Evolutionary conservation across 306 rosid genomes (phyloP), one percentile per base, ranked within the genome.

Genomic region (Neltuma alba): DNA sequence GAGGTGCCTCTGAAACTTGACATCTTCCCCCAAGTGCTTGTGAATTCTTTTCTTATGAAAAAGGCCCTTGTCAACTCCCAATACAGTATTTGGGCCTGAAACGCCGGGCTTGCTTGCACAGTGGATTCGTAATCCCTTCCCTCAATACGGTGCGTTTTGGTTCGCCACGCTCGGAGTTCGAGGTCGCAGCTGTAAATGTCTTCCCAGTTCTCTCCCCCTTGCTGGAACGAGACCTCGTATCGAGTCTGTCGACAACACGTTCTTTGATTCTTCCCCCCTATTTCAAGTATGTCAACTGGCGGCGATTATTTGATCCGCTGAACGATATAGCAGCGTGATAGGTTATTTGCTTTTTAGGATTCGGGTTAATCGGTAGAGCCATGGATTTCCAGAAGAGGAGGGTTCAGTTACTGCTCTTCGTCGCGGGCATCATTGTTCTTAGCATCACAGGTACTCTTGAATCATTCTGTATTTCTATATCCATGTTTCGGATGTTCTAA

Each of bases 351-450:
- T 50, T 79, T 40, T 27, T 67, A 65, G 70, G 47, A 80, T 81
- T 88, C 37, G 33, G 78, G 37, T 31, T 65, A 62, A 21, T 60
- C 45, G 47, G 47, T 18, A 18, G 48, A 73, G 18, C 70, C 83
- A 90, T 95, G 98, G 88, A 89, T 91, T 89, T 91, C 58, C 86
- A 78, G 82, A 89, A 80, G 78, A 92, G 60, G 61, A 86, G 91
- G 66, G 62, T 86, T 76, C 97, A 75, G 38, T 36, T 90, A 27
- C 81, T 92, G 77, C 23, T 79, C 11, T 64, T 82, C 76, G 28
- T 87, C 41, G 80, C 76, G 33, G 87, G 86, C 80, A 74, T 91
- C 83, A 47, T 90, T 79, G 84, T 57, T 83, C 96, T 95, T 83
- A 88, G 96, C 83, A 84, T 91, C 73, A 79, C 89, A 62, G 99